These are phyloP conservation scores for Penicillium flavigenum DNA, from an alignment of 495 filamentous ascomycete species.

Conservation along the genomic window DNA sequence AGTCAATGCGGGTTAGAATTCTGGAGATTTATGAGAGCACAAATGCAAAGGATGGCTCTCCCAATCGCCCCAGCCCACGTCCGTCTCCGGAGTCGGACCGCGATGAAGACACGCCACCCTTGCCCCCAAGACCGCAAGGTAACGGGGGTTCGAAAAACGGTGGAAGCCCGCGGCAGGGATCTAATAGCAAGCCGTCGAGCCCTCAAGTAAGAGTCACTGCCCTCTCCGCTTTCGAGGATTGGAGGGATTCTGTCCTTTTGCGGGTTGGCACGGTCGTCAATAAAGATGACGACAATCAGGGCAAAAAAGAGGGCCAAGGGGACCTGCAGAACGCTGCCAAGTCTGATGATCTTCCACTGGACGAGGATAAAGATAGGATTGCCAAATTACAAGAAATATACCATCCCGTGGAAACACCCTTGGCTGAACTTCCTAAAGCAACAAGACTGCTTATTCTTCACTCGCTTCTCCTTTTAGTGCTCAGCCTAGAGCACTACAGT, in stretches of 20 bases:
- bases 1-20: conserved; percentile 46
- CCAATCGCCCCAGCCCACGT: conserved; percentile 3
- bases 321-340: conserved; percentile 13
- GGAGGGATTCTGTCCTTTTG: conserved; percentile 59
- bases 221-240: conserved; percentile 61
- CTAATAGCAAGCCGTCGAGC: background rate
- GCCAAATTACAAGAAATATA: conserved; percentile 44
- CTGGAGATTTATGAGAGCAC: conserved; percentile 44
- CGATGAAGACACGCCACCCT: conserved; percentile 17
- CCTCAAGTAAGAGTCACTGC: conserved; percentile 36
- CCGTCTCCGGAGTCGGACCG: conserved; percentile 2
- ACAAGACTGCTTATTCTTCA: conserved; percentile 51
- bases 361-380: conserved; percentile 29
- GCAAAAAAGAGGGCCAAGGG: conserved; percentile 19
- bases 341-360: conserved; percentile 26
- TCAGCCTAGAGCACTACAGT: conserved; percentile 80
- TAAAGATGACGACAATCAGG: conserved; percentile 45
- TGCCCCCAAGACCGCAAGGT: conserved; percentile 21
- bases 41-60: conserved; percentile 10
- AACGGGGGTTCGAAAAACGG: background rate
- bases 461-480: conserved; percentile 67
- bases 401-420: conserved; percentile 45
- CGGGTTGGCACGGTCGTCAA: conserved; percentile 67
- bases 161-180: conserved; percentile 12
- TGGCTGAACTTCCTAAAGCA: conserved; percentile 41